Percentiles rank a stretch among this genome's conserved stretches.
Conservation (phyloP, 2,329 filamentous ascomycete species). For the Fusarium lyarnte region DNA sequence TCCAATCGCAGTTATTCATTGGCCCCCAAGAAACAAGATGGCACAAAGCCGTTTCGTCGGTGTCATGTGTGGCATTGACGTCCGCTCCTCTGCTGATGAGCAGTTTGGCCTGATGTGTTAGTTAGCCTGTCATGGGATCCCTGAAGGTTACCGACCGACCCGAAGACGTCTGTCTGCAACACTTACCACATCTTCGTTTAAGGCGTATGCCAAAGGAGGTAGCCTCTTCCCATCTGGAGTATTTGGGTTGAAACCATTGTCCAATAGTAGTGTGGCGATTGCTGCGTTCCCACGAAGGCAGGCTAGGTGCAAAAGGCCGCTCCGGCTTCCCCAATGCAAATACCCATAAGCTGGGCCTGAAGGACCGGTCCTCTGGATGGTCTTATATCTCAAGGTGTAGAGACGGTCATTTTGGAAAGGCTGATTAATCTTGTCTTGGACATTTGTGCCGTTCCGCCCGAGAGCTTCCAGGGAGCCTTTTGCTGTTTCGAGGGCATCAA, state of each 20-base stretch:
- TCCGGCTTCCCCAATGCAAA: slow-evolving; percentile 13
- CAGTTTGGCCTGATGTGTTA: slow-evolving; percentile 1
- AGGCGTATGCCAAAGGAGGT: slow-evolving; percentile 20
- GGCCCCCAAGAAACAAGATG: slow-evolving; percentile 18
- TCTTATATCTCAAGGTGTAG: slow-evolving; percentile 15
- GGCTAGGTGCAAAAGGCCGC: slow-evolving; percentile 26
- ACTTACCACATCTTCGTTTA: slow-evolving; percentile 30
- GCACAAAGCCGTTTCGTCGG: slow-evolving; percentile 22
- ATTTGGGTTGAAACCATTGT: slow-evolving; percentile 5
- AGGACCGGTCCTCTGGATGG: neutral
- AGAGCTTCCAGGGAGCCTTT: slow-evolving; percentile 20
- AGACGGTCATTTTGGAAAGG: slow-evolving; percentile 11
- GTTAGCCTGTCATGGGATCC: neutral
- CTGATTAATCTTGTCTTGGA: slow-evolving; percentile 5
- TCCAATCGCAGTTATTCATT: neutral
- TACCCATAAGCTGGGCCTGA: slow-evolving; percentile 6
- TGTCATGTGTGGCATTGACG: neutral
- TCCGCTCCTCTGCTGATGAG: slow-evolving; percentile 19
- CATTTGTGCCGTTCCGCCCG: neutral
- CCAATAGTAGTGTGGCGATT: slow-evolving; percentile 15
- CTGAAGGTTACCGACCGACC: neutral
- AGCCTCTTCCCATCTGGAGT: neutral
- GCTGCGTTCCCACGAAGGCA: slow-evolving; percentile 35
- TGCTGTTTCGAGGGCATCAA: slow-evolving; percentile 12
- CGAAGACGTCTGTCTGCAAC: neutral